Evolutionary conservation across 2,329 filamentous ascomycete genomes (phyloP), one percentile per base, ranked within the genome.

Genomic region (Whalleya microplaca): DNA sequence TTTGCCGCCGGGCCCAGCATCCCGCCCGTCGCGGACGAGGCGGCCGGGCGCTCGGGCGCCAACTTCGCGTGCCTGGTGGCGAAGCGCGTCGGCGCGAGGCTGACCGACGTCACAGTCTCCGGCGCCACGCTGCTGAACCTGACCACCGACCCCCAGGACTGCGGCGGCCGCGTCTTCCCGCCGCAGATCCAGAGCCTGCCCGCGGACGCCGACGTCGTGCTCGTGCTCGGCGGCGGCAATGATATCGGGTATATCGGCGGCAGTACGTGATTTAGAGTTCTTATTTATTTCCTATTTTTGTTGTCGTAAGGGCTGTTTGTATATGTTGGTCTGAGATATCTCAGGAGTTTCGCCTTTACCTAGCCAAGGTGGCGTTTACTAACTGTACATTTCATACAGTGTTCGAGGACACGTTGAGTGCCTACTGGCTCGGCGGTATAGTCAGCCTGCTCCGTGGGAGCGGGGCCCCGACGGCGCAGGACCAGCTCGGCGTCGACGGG

Each of bases 41-140:
- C 48, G 23, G 67, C 71, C 27, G 69, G 69, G 7, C 67, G 69
- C 27, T 75, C 73, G 10, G 68, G 60, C 12, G 64, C 64, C 41
- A 77, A 77, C 55, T 76, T 72, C 53, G 69, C 74, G 6, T 68
- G 69, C 21, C 68, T 75, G 2, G 58, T 76, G 1, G 58, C 71
- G 2, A 18, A 57, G 53, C 63, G 66, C 2, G 41, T 60, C 5
- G 43, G 43, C 45, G 67, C 70, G 2, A 21, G 51, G 12, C 60
- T 73, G 37, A 72, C 69, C 0, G 66, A 72, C 48, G 66, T 75
- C 2, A 65, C 69, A 12, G 70, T 74, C 3, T 73, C 71, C 7
- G 74, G 74, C 54, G 72, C 74, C 2, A 75, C 72, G 1, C 68
- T 77, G 8, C 64, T 71, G 6, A 73, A 76, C 58, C 66, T 76